Conservation (phyloP, 1,284 basidiomycete species). For the Lentinula novae-zelandiae region DNA sequence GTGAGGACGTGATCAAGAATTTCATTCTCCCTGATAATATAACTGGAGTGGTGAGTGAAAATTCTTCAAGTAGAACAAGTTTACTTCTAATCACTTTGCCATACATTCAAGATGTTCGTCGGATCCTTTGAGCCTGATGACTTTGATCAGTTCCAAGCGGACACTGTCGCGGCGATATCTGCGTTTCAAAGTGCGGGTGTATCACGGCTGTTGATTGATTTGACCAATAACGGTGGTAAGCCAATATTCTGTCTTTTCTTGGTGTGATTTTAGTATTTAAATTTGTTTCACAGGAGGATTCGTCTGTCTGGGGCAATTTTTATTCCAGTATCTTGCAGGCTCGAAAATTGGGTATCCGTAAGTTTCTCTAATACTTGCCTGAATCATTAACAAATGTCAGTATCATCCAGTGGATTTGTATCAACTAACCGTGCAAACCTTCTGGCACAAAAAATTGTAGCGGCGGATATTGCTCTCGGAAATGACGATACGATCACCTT, state of each 20-base stretch:
- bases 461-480: conserved; percentile 43
- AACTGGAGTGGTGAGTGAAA: conserved; percentile 51
- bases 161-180: conserved; percentile 43
- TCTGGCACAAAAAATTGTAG: conserved; percentile 55
- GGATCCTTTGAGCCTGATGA: conserved; percentile 52
- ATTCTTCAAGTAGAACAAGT: background rate
- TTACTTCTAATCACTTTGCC: background rate
- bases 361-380: conserved; percentile 17
- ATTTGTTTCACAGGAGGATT: conserved; percentile 42
- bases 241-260: conserved; percentile 6
- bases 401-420: conserved; percentile 43
- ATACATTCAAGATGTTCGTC: conserved; percentile 49
- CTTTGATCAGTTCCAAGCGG: conserved; percentile 50
- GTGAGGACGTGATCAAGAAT: conserved; percentile 53
- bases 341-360: conserved; percentile 49
- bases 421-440: conserved; percentile 49
- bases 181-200: conserved; percentile 47
- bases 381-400: background rate
- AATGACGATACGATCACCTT: conserved; percentile 33
- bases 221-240: conserved; percentile 59
- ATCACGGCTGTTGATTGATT: conserved; percentile 50
- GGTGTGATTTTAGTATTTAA: background rate
- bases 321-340: conserved; percentile 55
- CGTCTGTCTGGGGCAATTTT: conserved; percentile 57
- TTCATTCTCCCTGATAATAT: conserved; percentile 54